phyloP scores from a whole-genome alignment of 371 early-diverging fungal genomes.

The Cokeromyces recurvatus region DNA sequence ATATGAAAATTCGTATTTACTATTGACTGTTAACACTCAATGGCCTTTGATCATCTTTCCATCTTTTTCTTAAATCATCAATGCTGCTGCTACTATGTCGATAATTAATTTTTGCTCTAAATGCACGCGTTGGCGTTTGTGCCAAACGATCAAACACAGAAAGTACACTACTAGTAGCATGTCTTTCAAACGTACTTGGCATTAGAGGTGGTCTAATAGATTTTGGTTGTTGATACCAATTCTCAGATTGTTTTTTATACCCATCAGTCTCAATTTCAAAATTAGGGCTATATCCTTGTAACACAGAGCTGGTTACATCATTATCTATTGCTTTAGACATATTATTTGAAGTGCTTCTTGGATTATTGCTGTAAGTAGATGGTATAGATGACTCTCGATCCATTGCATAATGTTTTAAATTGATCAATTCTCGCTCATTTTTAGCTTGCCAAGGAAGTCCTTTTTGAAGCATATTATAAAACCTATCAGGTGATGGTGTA shows the following conservation, averaged over 20 bases:
- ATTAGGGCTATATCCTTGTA: too few species aligned
- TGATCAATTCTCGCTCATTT: constrained; percentile 8
- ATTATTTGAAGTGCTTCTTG: constrained; percentile 33
- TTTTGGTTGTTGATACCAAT: constrained; percentile 8
- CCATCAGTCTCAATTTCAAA: too few species aligned
- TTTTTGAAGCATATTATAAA: constrained; percentile 41
- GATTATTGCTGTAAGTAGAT: constrained; percentile 36
- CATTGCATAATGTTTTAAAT: constrained; percentile 30
- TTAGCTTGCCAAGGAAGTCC: constrained; percentile 29
- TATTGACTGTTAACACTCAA: too few species aligned
- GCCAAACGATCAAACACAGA: constrained; percentile 46
- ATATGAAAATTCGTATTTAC: too few species aligned
- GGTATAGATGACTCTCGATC: constrained; percentile 43
- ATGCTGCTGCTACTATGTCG: constrained; percentile 44
- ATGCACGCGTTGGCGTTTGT: constrained; percentile 46
- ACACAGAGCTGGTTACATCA: constrained; percentile 1
- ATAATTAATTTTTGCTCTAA: constrained; percentile 37
- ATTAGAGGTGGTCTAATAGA: constrained; percentile 17
- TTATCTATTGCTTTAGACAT: not conserved
- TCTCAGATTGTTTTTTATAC: too few species aligned
- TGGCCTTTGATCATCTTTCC: constrained; percentile 33
- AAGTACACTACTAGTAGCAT: constrained; percentile 22
- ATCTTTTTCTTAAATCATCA: constrained; percentile 35
- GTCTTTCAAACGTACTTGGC: constrained; percentile 24
- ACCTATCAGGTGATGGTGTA: constrained; percentile 45